phyloP scores from a whole-genome alignment of 2,329 filamentous ascomycete species.

The Endoconidiophora polonica region DNA sequence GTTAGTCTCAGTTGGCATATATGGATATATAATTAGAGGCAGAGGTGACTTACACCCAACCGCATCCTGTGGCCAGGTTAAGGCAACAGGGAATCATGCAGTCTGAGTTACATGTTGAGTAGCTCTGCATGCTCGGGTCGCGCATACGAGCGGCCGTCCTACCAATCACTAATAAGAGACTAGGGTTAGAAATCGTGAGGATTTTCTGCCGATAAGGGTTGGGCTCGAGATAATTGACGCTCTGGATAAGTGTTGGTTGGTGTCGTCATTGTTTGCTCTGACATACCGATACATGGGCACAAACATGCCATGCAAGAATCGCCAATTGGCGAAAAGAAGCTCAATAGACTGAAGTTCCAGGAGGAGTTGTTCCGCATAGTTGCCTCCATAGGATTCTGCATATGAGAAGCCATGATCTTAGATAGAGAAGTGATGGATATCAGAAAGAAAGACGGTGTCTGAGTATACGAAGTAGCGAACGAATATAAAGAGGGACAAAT shows the following conservation, averaged over 20 bases:
- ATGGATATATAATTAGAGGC: not conserved
- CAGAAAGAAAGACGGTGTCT: too few species aligned
- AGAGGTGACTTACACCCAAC: conserved; percentile 24
- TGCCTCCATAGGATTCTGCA: not conserved
- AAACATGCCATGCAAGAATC: conserved; percentile 25
- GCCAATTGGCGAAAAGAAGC: conserved; percentile 24
- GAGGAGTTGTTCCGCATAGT: conserved; percentile 5
- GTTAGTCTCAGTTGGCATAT: conserved; percentile 1
- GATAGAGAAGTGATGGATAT: too few species aligned
- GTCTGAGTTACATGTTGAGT: conserved; percentile 24
- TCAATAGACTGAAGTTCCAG: conserved; percentile 24
- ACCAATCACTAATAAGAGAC: conserved; percentile 23
- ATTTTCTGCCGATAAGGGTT: not conserved
- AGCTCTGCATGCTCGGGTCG: conserved; percentile 25
- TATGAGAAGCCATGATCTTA: not conserved
- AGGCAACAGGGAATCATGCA: conserved; percentile 26
- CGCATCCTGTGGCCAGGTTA: conserved; percentile 24
- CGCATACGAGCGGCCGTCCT: conserved; percentile 28
- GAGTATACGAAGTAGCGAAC: too few species aligned
- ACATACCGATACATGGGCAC: conserved; percentile 29
- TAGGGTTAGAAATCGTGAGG: not conserved
- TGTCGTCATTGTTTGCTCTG: not conserved
- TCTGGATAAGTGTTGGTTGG: too few species aligned
- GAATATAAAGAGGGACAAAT: too few species aligned
- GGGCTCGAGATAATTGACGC: not conserved